phyloP scores from a whole-genome alignment of 108 stramenopile species.

The Fragilaria crotonensis region DNA sequence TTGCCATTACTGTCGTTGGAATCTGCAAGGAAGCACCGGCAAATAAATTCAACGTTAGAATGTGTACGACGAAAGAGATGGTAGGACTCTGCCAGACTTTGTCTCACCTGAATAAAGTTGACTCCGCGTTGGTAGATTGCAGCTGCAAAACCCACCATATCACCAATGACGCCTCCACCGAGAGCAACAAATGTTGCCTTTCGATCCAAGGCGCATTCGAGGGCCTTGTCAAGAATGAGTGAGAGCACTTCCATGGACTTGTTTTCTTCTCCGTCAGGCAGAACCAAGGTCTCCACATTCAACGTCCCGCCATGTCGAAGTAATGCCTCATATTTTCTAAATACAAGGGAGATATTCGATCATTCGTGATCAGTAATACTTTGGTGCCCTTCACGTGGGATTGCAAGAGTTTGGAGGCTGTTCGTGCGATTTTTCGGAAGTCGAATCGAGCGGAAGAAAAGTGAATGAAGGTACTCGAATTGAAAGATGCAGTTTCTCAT shows the following conservation, averaged over 20 bases:
- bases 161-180: slow-evolving; percentile 98
- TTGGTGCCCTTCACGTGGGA: slow-evolving; percentile 53
- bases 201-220: slow-evolving; percentile 74
- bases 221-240: slow-evolving; percentile 63
- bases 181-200: slow-evolving; percentile 90
- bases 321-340: slow-evolving; percentile 52
- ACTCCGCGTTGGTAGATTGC: slow-evolving; percentile 96
- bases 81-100: too few relatives aligned
- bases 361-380: slow-evolving; percentile 73
- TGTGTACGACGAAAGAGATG: too few relatives aligned
- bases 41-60: too few relatives aligned
- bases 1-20: slow-evolving; percentile 99
- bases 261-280: slow-evolving; percentile 84
- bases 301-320: slow-evolving; percentile 14
- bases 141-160: slow-evolving; percentile 98
- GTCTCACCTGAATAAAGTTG: slow-evolving; percentile 83
- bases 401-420: slow-evolving; percentile 32
- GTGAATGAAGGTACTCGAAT: not conserved
- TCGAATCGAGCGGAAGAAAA: not conserved
- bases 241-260: slow-evolving; percentile 62
- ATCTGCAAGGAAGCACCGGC: slow-evolving; percentile 34
- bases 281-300: slow-evolving; percentile 60
- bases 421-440: slow-evolving; percentile 2
- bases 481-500: slow-evolving; percentile 9
- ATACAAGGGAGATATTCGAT: slow-evolving; percentile 69